Percentiles rank a stretch among this genome's conserved stretches.
These are phyloP conservation scores for Pyrenophora tritici-repentis DNA, from an alignment of 2,329 filamentous ascomycete genomes.

Conservation along the genomic window DNA sequence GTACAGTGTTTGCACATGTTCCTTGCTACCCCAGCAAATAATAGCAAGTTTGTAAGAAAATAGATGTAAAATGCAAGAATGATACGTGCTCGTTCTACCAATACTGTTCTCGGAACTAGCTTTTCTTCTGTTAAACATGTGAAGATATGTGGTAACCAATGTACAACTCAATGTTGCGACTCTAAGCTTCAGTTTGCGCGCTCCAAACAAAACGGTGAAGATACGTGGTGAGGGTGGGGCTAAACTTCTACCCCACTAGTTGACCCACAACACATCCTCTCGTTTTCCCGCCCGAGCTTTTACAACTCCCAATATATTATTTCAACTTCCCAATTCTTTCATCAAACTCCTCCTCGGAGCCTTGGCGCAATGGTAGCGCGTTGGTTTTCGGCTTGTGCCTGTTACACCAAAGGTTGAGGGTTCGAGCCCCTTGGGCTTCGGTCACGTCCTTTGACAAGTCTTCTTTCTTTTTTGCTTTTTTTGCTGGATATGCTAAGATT, in stretches of 20 bases:
- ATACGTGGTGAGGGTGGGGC: no score
- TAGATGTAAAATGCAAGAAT: neutral
- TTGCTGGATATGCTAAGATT: neutral
- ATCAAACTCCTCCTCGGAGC: conserved; percentile 15
- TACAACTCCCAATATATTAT: neutral
- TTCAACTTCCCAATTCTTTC: rapidly evolving
- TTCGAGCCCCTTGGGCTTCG: conserved; percentile 29
- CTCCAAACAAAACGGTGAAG: no score
- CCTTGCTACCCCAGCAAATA: neutral
- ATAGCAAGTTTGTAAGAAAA: neutral
- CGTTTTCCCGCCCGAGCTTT: neutral
- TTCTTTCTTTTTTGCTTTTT: conserved; percentile 5
- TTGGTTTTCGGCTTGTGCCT: conserved; percentile 31
- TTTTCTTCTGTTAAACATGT: no score
- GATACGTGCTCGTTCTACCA: no score
- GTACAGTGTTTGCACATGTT: neutral
- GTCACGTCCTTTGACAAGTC: conserved; percentile 6
- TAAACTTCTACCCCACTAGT: no score
- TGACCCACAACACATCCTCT: neutral
- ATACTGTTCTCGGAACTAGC: no score
- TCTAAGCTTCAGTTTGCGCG: no score
- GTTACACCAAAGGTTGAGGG: conserved; percentile 35
- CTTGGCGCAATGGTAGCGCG: conserved; percentile 38
- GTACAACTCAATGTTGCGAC: no score
- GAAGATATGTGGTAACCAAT: no score